A percentile compares a stretch with the other conserved stretches of the same genome.
Conservation (phyloP, 2,329 filamentous ascomycete species). For the Verruconis gallopava region DNA sequence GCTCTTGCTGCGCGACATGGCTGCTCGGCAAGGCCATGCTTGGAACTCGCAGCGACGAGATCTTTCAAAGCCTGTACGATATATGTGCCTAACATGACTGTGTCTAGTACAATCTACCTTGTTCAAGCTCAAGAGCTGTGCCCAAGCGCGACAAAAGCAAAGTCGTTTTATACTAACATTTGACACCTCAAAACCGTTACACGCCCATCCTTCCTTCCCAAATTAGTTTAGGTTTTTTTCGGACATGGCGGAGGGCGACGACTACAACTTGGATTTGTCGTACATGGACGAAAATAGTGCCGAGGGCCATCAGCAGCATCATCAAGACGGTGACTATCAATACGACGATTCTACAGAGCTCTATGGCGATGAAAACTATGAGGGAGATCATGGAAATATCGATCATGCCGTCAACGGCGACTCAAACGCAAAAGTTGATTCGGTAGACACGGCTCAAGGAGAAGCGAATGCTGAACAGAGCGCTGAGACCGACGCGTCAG, state of each 20-base stretch:
- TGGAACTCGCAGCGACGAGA: background rate
- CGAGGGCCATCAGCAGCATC: constrained; percentile 31
- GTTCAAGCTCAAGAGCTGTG: background rate
- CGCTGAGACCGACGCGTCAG: background rate
- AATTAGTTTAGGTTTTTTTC: too few species aligned
- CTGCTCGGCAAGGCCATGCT: background rate
- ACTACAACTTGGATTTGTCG: constrained; percentile 57
- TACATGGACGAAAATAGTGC: constrained; percentile 8
- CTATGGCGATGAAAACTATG: constrained; percentile 5
- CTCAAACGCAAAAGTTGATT: background rate
- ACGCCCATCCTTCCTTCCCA: too few species aligned
- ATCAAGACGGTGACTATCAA: constrained; percentile 32
- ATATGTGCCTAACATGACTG: background rate
- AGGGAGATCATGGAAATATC: background rate
- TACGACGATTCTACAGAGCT: constrained; percentile 11
- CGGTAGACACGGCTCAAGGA: background rate
- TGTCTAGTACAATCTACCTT: background rate
- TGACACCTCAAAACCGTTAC: too few species aligned
- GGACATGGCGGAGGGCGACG: constrained; percentile 50
- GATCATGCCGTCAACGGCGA: constrained; percentile 9
- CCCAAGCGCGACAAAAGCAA: too few species aligned
- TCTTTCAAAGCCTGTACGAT: background rate
- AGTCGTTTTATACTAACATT: too few species aligned
- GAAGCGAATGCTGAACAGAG: background rate
- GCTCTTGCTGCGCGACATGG: background rate